Conservation (phyloP, 2,329 filamentous ascomycete genomes). For the Alternaria triticimaculans region DNA sequence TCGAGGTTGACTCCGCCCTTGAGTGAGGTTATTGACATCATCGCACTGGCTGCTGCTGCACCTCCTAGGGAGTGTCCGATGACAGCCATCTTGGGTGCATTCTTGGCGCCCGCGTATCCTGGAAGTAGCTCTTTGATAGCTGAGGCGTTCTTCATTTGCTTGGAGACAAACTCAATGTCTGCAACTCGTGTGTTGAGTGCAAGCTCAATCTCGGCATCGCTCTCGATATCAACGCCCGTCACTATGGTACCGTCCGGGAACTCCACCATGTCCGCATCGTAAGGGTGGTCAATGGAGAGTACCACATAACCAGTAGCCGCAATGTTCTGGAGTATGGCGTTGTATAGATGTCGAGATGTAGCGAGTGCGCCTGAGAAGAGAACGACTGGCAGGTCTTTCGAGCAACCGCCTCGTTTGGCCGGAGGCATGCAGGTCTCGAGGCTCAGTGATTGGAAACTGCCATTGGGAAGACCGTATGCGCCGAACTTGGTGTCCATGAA, state of each 20-base stretch:
- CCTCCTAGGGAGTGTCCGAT: slow-evolving; percentile 50
- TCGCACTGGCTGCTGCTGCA: slow-evolving; percentile 32
- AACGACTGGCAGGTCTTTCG: slow-evolving; percentile 30
- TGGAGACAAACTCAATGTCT: slow-evolving; percentile 31
- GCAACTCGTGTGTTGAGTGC: slow-evolving; percentile 28
- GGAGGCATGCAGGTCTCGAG: slow-evolving; percentile 23
- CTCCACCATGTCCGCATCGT: slow-evolving; percentile 57
- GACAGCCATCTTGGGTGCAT: slow-evolving; percentile 18
- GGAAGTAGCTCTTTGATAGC: slow-evolving; percentile 6
- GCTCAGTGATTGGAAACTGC: slow-evolving; percentile 24
- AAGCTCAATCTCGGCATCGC: slow-evolving; percentile 28
- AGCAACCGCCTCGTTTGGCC: background rate
- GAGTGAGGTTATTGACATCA: slow-evolving; percentile 23
- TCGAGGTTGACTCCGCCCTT: slow-evolving; percentile 47
- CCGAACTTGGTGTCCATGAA: slow-evolving; percentile 31
- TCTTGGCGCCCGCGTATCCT: background rate
- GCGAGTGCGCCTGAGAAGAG: slow-evolving; percentile 58
- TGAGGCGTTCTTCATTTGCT: slow-evolving; percentile 22
- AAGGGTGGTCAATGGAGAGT: slow-evolving; percentile 59
- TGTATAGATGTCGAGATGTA: slow-evolving; percentile 54
- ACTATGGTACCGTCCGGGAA: slow-evolving; percentile 53
- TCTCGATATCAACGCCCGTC: slow-evolving; percentile 31
- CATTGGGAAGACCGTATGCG: slow-evolving; percentile 36
- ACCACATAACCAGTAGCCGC: slow-evolving; percentile 58
- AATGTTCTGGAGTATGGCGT: slow-evolving; percentile 53